phyloP scores from a whole-genome alignment of 345 rosid genomes.

The Eucalyptus fibrosa region DNA sequence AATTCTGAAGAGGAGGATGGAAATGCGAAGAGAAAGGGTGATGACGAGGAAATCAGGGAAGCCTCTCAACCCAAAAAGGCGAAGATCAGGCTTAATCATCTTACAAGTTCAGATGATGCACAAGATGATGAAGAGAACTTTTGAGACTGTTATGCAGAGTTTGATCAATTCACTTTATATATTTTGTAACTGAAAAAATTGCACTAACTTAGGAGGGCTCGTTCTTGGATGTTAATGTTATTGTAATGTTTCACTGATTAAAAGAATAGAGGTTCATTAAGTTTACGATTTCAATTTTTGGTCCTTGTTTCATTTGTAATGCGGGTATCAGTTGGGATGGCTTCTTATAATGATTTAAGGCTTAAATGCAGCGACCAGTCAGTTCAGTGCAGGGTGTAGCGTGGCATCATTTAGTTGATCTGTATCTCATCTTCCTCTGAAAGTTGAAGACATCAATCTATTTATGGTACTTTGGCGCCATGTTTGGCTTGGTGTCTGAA shows the following conservation, averaged over 20 bases:
- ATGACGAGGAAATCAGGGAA: constrained; percentile 14
- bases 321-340: background rate
- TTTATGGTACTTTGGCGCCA: background rate
- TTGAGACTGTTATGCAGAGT: background rate
- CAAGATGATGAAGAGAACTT: constrained; percentile 18
- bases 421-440: background rate
- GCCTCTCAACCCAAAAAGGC: constrained; percentile 36
- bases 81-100: constrained; percentile 59
- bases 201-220: background rate
- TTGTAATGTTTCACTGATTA: background rate
- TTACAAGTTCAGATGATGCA: constrained; percentile 46
- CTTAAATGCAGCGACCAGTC: background rate
- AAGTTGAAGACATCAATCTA: background rate
- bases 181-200: background rate
- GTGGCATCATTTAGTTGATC: background rate
- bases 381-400: background rate
- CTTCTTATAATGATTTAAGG: background rate
- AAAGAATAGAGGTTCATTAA: background rate
- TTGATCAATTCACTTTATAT: background rate
- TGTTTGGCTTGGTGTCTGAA: background rate
- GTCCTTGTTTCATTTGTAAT: background rate
- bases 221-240: background rate
- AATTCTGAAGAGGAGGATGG: constrained; percentile 12
- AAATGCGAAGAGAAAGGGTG: constrained; percentile 31
- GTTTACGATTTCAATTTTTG: background rate